Conservation (phyloP, 345 rosid genomes). For the Sonneratia caseolaris region DNA sequence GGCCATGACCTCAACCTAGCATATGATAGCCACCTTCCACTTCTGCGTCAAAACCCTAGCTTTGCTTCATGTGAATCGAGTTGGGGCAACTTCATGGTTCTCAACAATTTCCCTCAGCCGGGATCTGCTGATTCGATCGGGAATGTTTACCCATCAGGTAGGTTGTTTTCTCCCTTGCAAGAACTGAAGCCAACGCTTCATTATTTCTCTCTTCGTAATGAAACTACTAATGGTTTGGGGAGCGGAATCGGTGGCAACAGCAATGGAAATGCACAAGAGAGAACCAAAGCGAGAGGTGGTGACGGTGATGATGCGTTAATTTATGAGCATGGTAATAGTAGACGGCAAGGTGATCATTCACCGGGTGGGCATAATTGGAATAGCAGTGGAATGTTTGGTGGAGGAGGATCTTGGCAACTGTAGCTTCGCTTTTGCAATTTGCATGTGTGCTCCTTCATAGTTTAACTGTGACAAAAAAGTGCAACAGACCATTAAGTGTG, state of each 20-base stretch:
- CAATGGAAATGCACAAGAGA: not conserved
- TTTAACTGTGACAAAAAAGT: not conserved
- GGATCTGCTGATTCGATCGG: slow-evolving; percentile 1
- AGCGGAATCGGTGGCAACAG: not conserved
- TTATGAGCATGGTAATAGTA: not conserved
- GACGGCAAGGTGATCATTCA: not conserved
- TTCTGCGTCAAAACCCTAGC: slow-evolving; percentile 16
- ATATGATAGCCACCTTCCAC: slow-evolving; percentile 10
- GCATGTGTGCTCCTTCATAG: not conserved
- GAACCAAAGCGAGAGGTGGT: not conserved
- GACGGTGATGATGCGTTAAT: not conserved
- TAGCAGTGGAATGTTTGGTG: not conserved
- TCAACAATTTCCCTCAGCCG: slow-evolving; percentile 9
- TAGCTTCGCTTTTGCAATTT: not conserved
- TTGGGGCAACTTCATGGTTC: slow-evolving; percentile 16
- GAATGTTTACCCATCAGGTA: slow-evolving; percentile 13
- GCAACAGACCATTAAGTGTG: not conserved
- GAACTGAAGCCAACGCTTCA: slow-evolving; percentile 32
- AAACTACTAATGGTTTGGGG: not conserved
- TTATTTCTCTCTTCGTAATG: slow-evolving; percentile 22
- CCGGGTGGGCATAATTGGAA: not conserved
- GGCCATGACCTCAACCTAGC: slow-evolving; percentile 36
- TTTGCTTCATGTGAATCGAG: slow-evolving; percentile 19
- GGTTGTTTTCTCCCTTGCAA: slow-evolving; percentile 20
- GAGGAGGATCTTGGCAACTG: slow-evolving; percentile 4